A percentile compares a stretch with the other conserved stretches of the same genome.
These are phyloP conservation scores for Escallonia herrerae DNA, from an alignment of 129 eudicot species.

Conservation along the genomic window DNA sequence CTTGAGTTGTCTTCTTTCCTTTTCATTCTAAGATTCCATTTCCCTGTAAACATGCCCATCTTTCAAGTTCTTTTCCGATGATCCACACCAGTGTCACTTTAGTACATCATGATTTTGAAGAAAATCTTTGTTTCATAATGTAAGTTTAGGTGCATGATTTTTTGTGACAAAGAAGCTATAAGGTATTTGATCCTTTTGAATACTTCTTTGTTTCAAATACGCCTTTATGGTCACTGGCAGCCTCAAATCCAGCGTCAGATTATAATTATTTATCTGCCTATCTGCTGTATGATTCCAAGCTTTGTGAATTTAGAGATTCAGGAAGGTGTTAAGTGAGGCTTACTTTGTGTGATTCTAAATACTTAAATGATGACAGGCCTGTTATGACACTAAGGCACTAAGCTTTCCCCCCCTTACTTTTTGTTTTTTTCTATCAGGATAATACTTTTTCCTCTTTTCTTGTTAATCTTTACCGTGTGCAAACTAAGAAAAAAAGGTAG, in stretches of 20 bases:
- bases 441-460: no score
- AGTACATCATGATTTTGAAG: not conserved
- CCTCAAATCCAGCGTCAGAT: not conserved
- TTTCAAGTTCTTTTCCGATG: constrained; percentile 8
- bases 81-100: not conserved
- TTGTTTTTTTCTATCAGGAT: no score
- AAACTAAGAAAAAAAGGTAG: no score
- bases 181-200: constrained; percentile 7
- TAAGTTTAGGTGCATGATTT: constrained; percentile 8
- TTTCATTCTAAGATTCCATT: constrained; percentile 7
- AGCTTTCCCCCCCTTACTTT: no score
- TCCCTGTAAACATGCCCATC: constrained; percentile 8
- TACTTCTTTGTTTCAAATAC: not conserved
- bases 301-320: not conserved
- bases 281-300: not conserved
- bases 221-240: not conserved
- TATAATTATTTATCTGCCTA: not conserved
- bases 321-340: no score
- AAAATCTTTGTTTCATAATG: constrained; percentile 10
- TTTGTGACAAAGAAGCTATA: constrained; percentile 12
- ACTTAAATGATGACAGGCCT: no score
- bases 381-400: no score
- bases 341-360: no score
- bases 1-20: constrained; percentile 6
- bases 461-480: no score